These are phyloP conservation scores for Claviceps humidiphila DNA, from an alignment of 2,329 filamentous ascomycete species.

Conservation along the genomic window DNA sequence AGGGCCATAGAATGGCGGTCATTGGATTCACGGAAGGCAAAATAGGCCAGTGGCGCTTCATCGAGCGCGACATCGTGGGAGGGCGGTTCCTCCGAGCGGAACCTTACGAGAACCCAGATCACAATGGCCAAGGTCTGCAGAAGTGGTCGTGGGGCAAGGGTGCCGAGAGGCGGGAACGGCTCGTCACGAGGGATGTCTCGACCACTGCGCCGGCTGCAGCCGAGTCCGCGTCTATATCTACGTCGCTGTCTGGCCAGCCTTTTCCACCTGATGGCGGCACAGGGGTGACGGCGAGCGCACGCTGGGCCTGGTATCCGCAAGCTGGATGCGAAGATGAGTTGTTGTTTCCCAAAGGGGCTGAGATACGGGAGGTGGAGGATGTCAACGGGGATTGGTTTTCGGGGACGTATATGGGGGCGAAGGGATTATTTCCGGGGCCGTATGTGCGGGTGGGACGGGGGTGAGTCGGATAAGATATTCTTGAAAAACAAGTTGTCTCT, in stretches of 20 bases:
- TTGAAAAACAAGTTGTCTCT: too few species aligned
- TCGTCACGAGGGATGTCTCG: slow-evolving; percentile 39
- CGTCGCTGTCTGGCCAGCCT: slow-evolving; percentile 10
- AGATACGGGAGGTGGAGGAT: slow-evolving; percentile 71
- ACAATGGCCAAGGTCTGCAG: slow-evolving; percentile 23
- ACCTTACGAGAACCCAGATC: slow-evolving; percentile 25
- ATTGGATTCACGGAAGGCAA: slow-evolving; percentile 60
- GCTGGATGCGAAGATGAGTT: slow-evolving; percentile 58
- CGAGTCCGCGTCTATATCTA: slow-evolving; percentile 9
- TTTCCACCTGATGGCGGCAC: slow-evolving; percentile 68
- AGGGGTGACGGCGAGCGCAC: slow-evolving; percentile 49
- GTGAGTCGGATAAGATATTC: not conserved
- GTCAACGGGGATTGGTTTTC: slow-evolving; percentile 86
- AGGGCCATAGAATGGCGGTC: slow-evolving; percentile 73
- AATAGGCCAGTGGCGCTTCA: slow-evolving; percentile 52
- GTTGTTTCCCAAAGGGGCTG: slow-evolving; percentile 69
- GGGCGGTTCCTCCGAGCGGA: slow-evolving; percentile 56
- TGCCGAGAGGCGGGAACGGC: slow-evolving; percentile 26
- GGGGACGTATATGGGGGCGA: slow-evolving; percentile 69
- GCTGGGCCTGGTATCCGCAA: slow-evolving; percentile 69
- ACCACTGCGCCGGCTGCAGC: slow-evolving; percentile 25
- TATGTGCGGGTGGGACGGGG: slow-evolving; percentile 40
- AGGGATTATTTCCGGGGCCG: slow-evolving; percentile 67
- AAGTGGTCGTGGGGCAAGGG: slow-evolving; percentile 39
- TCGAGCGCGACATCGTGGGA: slow-evolving; percentile 64